phyloP scores from a whole-genome alignment of 768 basidiomycete genomes.

The Leccinum longicurvipes region DNA sequence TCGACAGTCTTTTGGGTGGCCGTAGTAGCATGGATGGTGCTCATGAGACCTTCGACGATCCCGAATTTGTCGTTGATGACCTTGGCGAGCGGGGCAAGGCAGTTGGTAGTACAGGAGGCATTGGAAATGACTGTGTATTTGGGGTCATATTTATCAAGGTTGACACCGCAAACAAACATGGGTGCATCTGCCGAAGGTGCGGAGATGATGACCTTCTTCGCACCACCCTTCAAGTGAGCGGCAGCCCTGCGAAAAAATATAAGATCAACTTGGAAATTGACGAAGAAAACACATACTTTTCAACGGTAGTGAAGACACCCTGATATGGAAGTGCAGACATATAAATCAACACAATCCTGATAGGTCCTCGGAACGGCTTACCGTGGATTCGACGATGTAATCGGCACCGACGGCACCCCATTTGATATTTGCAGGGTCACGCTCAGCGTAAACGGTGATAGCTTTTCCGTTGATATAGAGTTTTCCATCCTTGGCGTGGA shows the following conservation, averaged over 20 bases:
- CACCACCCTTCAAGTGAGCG: constrained; percentile 95
- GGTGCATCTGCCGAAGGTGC: constrained; percentile 97
- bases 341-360: not conserved
- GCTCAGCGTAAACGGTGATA: constrained; percentile 79
- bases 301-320: constrained; percentile 97
- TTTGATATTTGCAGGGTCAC: constrained; percentile 79
- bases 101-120: constrained; percentile 99
- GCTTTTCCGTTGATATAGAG: constrained; percentile 78
- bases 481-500: constrained; percentile 84
- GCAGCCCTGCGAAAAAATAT: constrained; percentile 54
- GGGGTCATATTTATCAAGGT: constrained; percentile 88
- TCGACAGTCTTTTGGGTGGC: constrained; percentile 96
- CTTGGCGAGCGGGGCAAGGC: constrained; percentile 98
- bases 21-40: constrained; percentile 95
- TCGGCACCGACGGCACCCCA: constrained; percentile 83
- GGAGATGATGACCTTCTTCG: constrained; percentile 99
- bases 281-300: constrained; percentile 53
- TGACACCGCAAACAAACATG: constrained; percentile 94
- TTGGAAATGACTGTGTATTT: constrained; percentile 94
- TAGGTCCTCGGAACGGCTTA: constrained; percentile 32
- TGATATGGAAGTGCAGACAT: constrained; percentile 22
- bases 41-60: constrained; percentile 97
- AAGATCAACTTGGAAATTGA: constrained; percentile 1
- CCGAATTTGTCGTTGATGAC: constrained; percentile 96
- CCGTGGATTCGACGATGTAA: constrained; percentile 96